These are phyloP conservation scores for Pseudoscleropodium purum DNA, from an alignment of 225 moss, liverwort and hornwort genomes.

Conservation along the genomic window DNA sequence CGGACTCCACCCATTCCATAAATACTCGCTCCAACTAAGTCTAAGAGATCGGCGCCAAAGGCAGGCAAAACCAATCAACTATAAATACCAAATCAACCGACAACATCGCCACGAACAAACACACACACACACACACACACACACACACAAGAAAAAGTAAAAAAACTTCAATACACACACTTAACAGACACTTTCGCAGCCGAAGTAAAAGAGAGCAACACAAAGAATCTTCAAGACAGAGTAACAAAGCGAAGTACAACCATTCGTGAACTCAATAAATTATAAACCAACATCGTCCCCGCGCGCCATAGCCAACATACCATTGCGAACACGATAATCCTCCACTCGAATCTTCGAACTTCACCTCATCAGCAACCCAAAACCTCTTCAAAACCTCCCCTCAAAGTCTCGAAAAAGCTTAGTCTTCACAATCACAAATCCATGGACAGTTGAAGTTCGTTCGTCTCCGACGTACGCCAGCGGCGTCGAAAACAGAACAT, in stretches of 20 bases:
- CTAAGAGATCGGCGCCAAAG: background rate
- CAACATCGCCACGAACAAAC: background rate
- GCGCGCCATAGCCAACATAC: background rate
- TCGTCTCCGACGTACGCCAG: background rate
- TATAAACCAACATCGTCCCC: background rate
- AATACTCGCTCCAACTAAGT: background rate
- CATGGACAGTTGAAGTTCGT: background rate
- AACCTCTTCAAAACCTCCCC: background rate
- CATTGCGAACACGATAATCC: background rate
- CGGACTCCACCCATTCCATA: background rate
- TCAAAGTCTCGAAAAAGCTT: background rate
- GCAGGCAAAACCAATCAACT: background rate
- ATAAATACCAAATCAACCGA: background rate
- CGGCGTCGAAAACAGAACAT: background rate
- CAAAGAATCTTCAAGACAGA: background rate
- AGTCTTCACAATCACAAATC: background rate
- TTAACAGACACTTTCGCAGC: background rate
- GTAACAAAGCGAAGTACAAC: background rate
- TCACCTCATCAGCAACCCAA: background rate
- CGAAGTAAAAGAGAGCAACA: background rate
- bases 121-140: background rate
- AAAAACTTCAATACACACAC: background rate
- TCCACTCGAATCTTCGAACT: background rate
- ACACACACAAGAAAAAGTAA: too few species aligned
- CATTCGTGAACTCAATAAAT: background rate